phyloP scores from a whole-genome alignment of 139 green algal genomes.

The Nannochloris sp. region DNA sequence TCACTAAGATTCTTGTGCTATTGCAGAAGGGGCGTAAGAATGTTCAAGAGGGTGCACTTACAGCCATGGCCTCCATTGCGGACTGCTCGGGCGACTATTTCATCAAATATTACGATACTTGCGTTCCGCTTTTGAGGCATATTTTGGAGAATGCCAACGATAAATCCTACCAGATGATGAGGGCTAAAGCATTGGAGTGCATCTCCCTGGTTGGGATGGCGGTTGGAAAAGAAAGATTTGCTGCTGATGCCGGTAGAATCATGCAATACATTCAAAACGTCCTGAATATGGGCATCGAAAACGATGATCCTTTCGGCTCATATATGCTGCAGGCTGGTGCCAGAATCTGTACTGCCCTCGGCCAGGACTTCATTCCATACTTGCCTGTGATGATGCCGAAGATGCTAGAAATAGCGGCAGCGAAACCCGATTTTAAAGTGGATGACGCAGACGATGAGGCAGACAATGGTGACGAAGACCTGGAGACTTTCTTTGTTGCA shows the following conservation, averaged over 20 bases:
- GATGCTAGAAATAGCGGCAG: slow-evolving; percentile 61
- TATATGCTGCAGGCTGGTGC: slow-evolving; percentile 94
- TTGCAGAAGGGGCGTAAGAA: slow-evolving; percentile 68
- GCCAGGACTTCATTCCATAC: slow-evolving; percentile 93
- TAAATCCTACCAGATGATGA: slow-evolving; percentile 66
- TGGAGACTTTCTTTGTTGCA: slow-evolving; percentile 68
- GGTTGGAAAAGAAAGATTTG: slow-evolving; percentile 87
- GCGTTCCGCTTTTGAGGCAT: slow-evolving; percentile 78
- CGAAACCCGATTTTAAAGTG: slow-evolving; percentile 83
- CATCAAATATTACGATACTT: slow-evolving; percentile 54
- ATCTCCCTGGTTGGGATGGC: slow-evolving; percentile 95
- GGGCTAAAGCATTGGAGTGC: slow-evolving; percentile 94
- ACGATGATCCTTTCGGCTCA: slow-evolving; percentile 43
- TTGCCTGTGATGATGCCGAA: slow-evolving; percentile 87
- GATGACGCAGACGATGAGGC: slow-evolving; percentile 22
- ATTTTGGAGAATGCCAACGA: slow-evolving; percentile 66
- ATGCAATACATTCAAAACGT: slow-evolving; percentile 83
- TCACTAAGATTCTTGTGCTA: slow-evolving; percentile 75
- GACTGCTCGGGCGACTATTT: slow-evolving; percentile 82
- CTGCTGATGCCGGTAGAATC: slow-evolving; percentile 65
- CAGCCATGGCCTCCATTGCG: slow-evolving; percentile 83
- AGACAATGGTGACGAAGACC: slow-evolving; percentile 16
- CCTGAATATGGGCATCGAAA: slow-evolving; percentile 49
- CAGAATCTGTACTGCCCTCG: slow-evolving; percentile 94
- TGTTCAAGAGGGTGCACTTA: slow-evolving; percentile 90